Evolutionary conservation across 2,329 filamentous ascomycete species (phyloP).

Genomic region (Cryphonectria nitschkei): DNA sequence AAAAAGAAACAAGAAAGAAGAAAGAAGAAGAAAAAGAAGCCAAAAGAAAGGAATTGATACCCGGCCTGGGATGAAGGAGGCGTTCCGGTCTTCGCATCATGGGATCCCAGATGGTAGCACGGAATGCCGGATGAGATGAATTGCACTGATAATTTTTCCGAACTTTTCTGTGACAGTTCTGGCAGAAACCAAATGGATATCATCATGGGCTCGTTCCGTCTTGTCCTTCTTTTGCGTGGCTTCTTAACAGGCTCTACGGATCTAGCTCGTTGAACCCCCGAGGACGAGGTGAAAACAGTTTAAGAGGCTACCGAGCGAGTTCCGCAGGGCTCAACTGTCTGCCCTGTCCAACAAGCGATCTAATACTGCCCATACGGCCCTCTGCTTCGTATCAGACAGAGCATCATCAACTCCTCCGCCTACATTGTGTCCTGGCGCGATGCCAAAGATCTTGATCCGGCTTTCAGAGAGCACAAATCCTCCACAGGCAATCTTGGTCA

Average conservation of each 20-base stretch:
- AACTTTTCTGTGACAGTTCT: not conserved
- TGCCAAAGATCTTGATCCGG: slow-evolving; percentile 52
- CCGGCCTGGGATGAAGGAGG: slow-evolving; percentile 2
- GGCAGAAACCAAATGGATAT: not conserved
- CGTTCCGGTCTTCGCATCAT: slow-evolving; percentile 1
- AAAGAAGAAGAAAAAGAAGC: not conserved
- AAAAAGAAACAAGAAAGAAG: not conserved
- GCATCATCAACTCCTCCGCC: not conserved
- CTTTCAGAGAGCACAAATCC: slow-evolving; percentile 59
- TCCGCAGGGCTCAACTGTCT: not conserved
- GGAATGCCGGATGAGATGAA: not conserved
- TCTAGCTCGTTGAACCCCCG: no score
- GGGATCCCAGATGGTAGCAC: not conserved
- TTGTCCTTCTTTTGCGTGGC: no score
- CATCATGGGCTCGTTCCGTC: no score
- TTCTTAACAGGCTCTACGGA: no score
- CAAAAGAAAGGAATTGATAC: not conserved
- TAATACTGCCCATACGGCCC: slow-evolving; percentile 22
- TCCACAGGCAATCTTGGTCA: slow-evolving; percentile 58
- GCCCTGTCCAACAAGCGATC: slow-evolving; percentile 24
- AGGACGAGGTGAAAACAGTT: not conserved
- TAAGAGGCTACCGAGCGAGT: not conserved
- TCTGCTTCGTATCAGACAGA: slow-evolving; percentile 19
- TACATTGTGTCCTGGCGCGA: not conserved
- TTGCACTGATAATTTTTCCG: not conserved